phyloP scores from a whole-genome alignment of 257 asterid genomes.

The Salvia rosmarinus region DNA sequence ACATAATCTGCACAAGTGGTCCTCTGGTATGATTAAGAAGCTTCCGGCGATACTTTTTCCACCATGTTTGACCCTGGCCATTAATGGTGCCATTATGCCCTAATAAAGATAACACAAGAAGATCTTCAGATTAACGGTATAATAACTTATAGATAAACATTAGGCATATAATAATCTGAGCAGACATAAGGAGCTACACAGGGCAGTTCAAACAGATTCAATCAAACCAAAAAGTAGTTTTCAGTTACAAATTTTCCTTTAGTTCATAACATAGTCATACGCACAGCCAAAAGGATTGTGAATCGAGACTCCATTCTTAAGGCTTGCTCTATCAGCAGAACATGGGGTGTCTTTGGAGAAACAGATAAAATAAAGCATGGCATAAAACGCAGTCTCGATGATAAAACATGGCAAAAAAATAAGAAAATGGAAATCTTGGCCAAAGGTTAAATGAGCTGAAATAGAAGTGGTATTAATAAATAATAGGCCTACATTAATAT shows the following conservation, averaged over 20 bases:
- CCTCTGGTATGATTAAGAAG: conserved; percentile 80
- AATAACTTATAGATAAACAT: not conserved
- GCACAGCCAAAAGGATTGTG: not conserved
- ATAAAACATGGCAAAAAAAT: not conserved
- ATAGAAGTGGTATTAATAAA: not conserved
- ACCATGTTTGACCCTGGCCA: conserved; percentile 83
- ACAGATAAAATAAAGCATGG: not conserved
- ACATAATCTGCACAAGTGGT: conserved; percentile 82
- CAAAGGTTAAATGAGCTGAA: not conserved
- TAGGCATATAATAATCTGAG: conserved; percentile 1
- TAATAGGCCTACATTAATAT: not conserved
- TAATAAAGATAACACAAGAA: conserved; percentile 37
- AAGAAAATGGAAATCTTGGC: not conserved
- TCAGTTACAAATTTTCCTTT: not conserved
- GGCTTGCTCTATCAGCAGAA: conserved; percentile 5
- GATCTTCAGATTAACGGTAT: conserved; percentile 24
- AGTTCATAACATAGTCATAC: not conserved
- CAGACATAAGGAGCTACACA: not conserved
- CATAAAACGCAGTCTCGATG: not conserved
- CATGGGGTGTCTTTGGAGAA: not conserved
- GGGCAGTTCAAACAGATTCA: not conserved
- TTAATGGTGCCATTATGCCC: conserved; percentile 83
- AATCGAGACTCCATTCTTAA: not conserved
- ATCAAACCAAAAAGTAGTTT: not conserved
- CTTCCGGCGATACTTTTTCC: conserved; percentile 67